phyloP scores from a whole-genome alignment of 306 rosid genomes.

The Cicer bijugum region DNA sequence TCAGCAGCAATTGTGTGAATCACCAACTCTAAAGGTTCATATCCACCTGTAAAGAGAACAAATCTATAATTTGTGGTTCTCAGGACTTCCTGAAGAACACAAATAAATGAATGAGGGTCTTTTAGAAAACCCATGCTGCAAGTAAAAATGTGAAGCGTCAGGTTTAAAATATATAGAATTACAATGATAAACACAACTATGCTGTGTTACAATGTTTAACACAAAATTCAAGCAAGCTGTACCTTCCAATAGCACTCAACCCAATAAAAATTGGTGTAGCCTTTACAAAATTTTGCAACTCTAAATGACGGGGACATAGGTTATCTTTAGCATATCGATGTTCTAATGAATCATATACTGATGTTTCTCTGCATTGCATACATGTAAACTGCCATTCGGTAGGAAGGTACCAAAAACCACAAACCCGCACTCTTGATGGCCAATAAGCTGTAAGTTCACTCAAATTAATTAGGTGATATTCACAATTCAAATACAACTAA shows the following conservation, averaged over 20 bases:
- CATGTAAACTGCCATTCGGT: constrained; percentile 83
- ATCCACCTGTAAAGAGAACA: constrained; percentile 79
- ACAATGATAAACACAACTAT: constrained; percentile 13
- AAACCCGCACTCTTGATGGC: constrained; percentile 68
- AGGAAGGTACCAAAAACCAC: constrained; percentile 89
- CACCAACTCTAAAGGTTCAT: constrained; percentile 62
- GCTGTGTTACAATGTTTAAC: constrained; percentile 10
- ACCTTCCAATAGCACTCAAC: constrained; percentile 83
- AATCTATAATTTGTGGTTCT: constrained; percentile 62
- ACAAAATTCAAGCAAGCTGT: constrained; percentile 40
- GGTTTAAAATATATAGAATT: constrained; percentile 20
- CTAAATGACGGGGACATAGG: constrained; percentile 63
- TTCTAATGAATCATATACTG: constrained; percentile 47
- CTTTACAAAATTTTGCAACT: constrained; percentile 58
- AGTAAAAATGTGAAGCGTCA: constrained; percentile 35
- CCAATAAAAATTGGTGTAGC: constrained; percentile 70
- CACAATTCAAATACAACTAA: constrained; percentile 21
- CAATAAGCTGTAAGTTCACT: constrained; percentile 66
- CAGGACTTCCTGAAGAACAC: constrained; percentile 61
- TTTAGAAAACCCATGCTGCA: constrained; percentile 86
- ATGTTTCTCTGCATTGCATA: constrained; percentile 61
- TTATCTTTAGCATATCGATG: constrained; percentile 44
- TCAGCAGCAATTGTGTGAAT: constrained; percentile 50
- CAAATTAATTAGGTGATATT: constrained; percentile 30
- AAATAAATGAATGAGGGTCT: constrained; percentile 62